phyloP scores from a whole-genome alignment of 2,329 filamentous ascomycete species.

The Diaporthe capsici region DNA sequence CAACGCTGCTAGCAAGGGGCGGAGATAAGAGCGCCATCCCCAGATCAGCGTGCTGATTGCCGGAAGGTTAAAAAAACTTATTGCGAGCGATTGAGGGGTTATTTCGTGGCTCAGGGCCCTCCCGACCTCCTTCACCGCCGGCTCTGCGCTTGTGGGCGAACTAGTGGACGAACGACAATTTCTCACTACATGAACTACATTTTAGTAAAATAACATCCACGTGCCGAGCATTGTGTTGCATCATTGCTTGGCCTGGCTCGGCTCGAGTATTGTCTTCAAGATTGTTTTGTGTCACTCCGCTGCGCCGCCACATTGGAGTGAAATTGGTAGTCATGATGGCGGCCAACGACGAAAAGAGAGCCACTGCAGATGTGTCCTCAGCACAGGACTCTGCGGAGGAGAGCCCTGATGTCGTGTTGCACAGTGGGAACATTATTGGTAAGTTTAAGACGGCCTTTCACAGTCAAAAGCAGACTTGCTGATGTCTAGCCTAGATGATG shows the following conservation, averaged over 20 bases:
- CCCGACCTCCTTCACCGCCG: slow-evolving; percentile 2
- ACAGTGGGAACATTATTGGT: slow-evolving; percentile 37
- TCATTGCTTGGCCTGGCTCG: neutral
- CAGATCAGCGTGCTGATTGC: slow-evolving; percentile 16
- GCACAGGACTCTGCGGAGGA: neutral
- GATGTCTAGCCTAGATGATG: slow-evolving; percentile 26
- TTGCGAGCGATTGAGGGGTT: slow-evolving; percentile 3
- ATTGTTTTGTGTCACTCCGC: neutral
- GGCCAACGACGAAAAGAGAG: slow-evolving; percentile 16
- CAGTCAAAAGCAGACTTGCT: neutral
- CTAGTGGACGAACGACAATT: slow-evolving; percentile 6
- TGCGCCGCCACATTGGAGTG: neutral
- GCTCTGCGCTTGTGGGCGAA: neutral
- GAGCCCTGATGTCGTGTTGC: neutral
- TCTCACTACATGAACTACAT: neutral
- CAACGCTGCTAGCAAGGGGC: neutral
- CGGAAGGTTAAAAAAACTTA: neutral
- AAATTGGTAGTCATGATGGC: neutral
- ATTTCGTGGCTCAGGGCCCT: neutral
- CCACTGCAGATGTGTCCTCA: slow-evolving; percentile 1
- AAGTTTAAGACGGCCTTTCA: neutral
- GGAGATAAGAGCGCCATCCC: slow-evolving; percentile 9
- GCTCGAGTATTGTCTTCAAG: neutral
- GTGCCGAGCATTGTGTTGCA: neutral
- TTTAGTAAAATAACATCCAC: neutral